Evolutionary conservation across 345 rosid genomes (phyloP).

Genomic region (Mangifera indica): DNA sequence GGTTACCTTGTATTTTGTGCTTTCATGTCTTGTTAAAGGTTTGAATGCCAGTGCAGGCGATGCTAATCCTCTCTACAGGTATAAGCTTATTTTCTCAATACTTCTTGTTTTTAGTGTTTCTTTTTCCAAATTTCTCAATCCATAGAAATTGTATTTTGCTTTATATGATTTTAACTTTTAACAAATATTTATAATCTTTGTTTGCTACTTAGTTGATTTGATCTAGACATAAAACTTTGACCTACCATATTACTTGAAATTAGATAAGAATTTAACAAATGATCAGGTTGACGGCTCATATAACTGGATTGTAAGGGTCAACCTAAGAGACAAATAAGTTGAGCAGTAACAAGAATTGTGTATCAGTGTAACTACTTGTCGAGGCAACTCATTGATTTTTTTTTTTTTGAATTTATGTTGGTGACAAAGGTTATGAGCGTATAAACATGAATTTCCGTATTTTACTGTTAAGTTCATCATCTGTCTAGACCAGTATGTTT

Average conservation of each 20-base stretch:
- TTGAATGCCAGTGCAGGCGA: conserved; percentile 72
- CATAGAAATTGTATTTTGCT: not conserved
- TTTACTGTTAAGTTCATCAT: not conserved
- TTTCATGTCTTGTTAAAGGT: conserved; percentile 35
- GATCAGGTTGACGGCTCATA: not conserved
- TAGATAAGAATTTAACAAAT: not conserved
- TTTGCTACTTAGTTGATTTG: not conserved
- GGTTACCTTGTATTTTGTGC: conserved; percentile 24
- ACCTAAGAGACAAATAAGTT: not conserved
- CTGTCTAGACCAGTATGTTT: not conserved
- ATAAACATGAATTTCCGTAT: not conserved
- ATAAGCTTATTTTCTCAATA: not conserved
- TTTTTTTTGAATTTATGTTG: not conserved
- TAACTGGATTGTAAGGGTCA: not conserved
- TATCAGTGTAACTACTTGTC: no score
- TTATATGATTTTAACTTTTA: not conserved
- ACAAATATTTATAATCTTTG: not conserved
- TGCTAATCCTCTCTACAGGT: conserved; percentile 72
- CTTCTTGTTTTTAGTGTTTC: not conserved
- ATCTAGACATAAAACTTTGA: not conserved
- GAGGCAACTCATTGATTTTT: not conserved
- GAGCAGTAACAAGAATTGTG: no score
- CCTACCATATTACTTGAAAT: not conserved
- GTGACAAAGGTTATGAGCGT: not conserved
- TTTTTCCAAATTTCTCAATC: not conserved